Evolutionary conservation across 2,329 filamentous ascomycete species (phyloP).

Genomic region (Pseudogymnoascus sp.): DNA sequence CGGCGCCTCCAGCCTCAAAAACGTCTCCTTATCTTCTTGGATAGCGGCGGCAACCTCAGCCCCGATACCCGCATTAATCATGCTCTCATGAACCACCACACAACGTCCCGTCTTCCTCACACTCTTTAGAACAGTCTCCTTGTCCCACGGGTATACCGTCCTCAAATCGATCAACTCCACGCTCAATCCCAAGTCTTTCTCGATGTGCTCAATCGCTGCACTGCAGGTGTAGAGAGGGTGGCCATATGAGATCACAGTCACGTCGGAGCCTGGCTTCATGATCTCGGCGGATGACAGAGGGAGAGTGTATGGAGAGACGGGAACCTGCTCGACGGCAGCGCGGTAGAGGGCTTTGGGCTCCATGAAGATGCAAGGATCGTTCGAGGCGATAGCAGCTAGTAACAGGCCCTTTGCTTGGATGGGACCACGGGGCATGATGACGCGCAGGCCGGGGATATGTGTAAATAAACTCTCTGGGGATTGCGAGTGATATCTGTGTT

Average conservation of each 20-base stretch:
- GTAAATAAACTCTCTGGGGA: constrained; percentile 65
- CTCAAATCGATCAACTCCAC: constrained; percentile 65
- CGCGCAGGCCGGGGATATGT: constrained; percentile 62
- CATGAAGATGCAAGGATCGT: constrained; percentile 68
- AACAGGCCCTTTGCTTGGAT: constrained; percentile 65
- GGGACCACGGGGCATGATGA: constrained; percentile 64
- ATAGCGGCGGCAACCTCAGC: constrained; percentile 66
- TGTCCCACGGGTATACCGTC: constrained; percentile 68
- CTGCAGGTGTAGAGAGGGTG: constrained; percentile 64
- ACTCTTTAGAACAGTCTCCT: constrained; percentile 56
- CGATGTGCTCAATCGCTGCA: constrained; percentile 57
- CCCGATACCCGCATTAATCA: constrained; percentile 66
- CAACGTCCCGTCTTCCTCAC: constrained; percentile 64
- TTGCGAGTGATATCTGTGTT: constrained; percentile 57
- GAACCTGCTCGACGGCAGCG: constrained; percentile 66
- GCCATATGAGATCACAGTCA: constrained; percentile 65
- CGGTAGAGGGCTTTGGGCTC: constrained; percentile 70
- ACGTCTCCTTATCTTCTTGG: constrained; percentile 54
- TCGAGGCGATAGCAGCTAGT: constrained; percentile 52
- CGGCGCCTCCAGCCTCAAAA: constrained; percentile 61
- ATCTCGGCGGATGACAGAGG: constrained; percentile 64
- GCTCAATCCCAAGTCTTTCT: constrained; percentile 58
- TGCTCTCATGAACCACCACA: constrained; percentile 67
- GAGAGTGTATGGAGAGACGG: constrained; percentile 58
- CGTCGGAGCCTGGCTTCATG: constrained; percentile 56